Evolutionary conservation across 2,329 filamentous ascomycete species (phyloP), one percentile per base, ranked within the genome.

Genomic region (Penicillium sp.): DNA sequence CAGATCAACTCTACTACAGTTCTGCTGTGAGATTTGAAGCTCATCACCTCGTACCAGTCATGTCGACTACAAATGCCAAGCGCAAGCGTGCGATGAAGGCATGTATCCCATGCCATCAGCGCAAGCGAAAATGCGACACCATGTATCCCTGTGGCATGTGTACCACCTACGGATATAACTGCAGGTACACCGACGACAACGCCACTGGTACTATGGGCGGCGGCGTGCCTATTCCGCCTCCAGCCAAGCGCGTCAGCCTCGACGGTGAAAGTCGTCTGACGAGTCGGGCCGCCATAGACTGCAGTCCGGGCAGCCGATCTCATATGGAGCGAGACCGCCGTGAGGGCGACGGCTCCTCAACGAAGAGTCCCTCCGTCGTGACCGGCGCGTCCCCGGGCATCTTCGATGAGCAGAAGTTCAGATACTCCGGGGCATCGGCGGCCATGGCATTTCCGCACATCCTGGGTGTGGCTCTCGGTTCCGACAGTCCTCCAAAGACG

Each of bases 81-180:
- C 58, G 59, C 32, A 61, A 58, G 47, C 59, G 59, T 17, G 56
- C 48, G 1, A 51, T 41, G 27, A 62, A 60, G 26, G 57, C 59
- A 45, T 62, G 59, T 34, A 54, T 56, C 11, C 58, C 59, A 2
- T 62, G 59, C 36, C 59, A 62, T 18, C 51, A 61, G 52, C 58
- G 58, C 33, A 62, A 62, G 47, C 57, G 58, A n/a, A 62, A 60
- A 57, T 62, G 59, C 36, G 56, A 62, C 34, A 38, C 15, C 3
- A 31, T n/a, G 21, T 56, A 58, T 48, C 59, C 59, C n/a, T 62
- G 59, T 40, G 40, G 43, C 33, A 59, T 43, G 50, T 62, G 59
- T 45, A 48, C 51, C 34, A 58, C 47, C 6, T 62, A 60, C 31
- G 45, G 19, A 33, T 62, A 62, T 19, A 40, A 47, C 36, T 60